Evolutionary conservation across 2,329 filamentous ascomycete species (phyloP).

Genomic region (Neoarthrinium moseri): DNA sequence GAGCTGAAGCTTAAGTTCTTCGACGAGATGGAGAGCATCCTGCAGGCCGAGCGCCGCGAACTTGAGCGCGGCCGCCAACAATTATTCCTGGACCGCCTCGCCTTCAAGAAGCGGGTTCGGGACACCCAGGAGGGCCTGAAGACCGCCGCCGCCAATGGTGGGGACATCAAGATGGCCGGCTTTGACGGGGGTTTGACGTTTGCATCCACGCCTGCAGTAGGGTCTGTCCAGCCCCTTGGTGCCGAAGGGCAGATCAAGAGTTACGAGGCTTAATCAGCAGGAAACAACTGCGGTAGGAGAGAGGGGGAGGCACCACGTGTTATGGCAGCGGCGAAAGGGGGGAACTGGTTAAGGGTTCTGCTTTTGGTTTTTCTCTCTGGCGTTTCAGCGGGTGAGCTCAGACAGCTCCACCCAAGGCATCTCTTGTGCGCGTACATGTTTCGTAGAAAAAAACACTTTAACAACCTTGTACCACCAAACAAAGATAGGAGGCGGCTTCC

Average conservation of each 20-base stretch:
- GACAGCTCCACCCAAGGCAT: constrained; percentile 3
- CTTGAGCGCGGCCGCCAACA: constrained; percentile 89
- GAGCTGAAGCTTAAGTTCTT: constrained; percentile 96
- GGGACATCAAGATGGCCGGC: constrained; percentile 48
- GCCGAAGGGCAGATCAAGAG: constrained; percentile 56
- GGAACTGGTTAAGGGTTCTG: constrained; percentile 2
- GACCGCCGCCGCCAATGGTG: constrained; percentile 46
- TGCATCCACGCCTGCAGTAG: constrained; percentile 40
- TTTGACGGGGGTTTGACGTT: constrained; percentile 55
- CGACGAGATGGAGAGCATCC: constrained; percentile 88
- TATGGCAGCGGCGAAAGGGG: constrained; percentile 6
- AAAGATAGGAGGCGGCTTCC: too few species aligned
- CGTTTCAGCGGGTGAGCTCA: constrained; percentile 5
- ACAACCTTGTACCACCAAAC: too few species aligned
- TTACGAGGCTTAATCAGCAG: constrained; percentile 46
- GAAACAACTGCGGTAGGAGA: not conserved
- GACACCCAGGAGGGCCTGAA: constrained; percentile 78
- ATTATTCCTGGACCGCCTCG: constrained; percentile 86
- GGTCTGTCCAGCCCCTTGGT: constrained; percentile 53
- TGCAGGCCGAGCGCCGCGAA: constrained; percentile 90
- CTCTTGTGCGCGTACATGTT: too few species aligned
- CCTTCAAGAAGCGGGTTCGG: constrained; percentile 83
- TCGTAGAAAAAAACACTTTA: too few species aligned
- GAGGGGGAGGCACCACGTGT: not conserved
- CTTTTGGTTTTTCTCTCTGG: constrained; percentile 4